A percentile compares a stretch with the other conserved stretches of the same genome.
Conservation (phyloP, 1,284 basidiomycete genomes). For the Leccinum brunneo-olivaceum region DNA sequence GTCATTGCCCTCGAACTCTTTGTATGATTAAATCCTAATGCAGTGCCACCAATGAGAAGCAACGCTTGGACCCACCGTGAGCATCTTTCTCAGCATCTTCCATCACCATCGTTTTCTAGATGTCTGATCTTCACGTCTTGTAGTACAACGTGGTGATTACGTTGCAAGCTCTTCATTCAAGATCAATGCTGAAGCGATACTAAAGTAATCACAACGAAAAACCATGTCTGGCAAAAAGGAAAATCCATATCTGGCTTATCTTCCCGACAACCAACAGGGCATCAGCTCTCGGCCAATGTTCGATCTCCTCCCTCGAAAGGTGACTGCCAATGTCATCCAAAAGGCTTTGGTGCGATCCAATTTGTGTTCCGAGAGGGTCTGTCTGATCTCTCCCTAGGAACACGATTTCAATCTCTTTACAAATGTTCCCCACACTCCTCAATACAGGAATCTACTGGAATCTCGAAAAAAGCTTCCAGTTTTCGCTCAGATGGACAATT, state of each 20-base stretch:
- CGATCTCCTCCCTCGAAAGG: constrained; percentile 74
- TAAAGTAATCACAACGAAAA: too few species aligned
- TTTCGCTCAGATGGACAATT: constrained; percentile 88
- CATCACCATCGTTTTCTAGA: too few species aligned
- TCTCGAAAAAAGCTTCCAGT: constrained; percentile 87
- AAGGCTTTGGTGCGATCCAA: constrained; percentile 58
- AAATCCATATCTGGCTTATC: constrained; percentile 57
- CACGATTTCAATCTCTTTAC: constrained; percentile 89
- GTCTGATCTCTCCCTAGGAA: constrained; percentile 45
- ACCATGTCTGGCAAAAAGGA: constrained; percentile 27
- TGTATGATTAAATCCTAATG: too few species aligned
- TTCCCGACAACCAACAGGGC: constrained; percentile 31
- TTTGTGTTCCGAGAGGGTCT: neutral
- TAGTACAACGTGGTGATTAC: too few species aligned
- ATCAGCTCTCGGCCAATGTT: constrained; percentile 46
- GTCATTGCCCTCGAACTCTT: too few species aligned
- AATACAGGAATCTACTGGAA: constrained; percentile 86
- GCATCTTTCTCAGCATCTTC: too few species aligned
- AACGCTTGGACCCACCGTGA: too few species aligned
- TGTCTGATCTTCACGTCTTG: too few species aligned
- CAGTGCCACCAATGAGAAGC: too few species aligned
- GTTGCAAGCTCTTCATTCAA: too few species aligned
- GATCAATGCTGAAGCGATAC: too few species aligned
- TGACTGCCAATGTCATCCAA: constrained; percentile 68
- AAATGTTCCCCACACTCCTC: constrained; percentile 63